Evolutionary conservation across 345 rosid species (phyloP).

Genomic region (Eucalyptus tenuipes): DNA sequence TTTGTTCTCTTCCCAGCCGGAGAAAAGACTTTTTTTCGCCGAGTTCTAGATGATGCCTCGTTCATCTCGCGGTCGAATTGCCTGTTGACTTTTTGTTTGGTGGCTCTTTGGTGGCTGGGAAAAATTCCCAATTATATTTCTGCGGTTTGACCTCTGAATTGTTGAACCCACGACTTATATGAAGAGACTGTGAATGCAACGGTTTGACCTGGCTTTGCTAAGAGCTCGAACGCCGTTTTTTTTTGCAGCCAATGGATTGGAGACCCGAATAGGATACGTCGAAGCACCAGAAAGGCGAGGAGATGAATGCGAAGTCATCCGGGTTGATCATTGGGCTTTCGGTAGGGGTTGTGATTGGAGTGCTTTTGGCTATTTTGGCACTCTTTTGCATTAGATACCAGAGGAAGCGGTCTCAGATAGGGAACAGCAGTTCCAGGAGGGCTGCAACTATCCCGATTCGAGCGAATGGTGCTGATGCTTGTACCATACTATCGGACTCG

Average conservation of each 20-base stretch:
- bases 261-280: slow-evolving; percentile 8
- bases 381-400: slow-evolving; percentile 54
- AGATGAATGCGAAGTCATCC: slow-evolving; percentile 73
- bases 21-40: neutral
- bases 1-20: neutral
- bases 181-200: neutral
- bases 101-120: neutral
- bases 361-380: slow-evolving; percentile 53
- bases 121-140: neutral
- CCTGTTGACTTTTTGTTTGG: neutral
- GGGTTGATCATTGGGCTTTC: slow-evolving; percentile 89
- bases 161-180: neutral
- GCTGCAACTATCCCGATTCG: slow-evolving; percentile 70
- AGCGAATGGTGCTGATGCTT: slow-evolving; percentile 63
- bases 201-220: neutral
- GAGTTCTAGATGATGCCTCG: neutral
- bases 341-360: slow-evolving; percentile 87
- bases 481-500: slow-evolving; percentile 69
- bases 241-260: slow-evolving; percentile 36
- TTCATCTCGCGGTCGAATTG: neutral
- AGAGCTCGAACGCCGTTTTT: neutral
- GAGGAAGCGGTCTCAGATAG: slow-evolving; percentile 78
- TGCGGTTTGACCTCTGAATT: neutral
- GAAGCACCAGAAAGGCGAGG: neutral
- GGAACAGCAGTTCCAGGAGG: slow-evolving; percentile 78